A percentile compares a stretch with the other conserved stretches of the same genome.
Conservation (phyloP, 371 early-diverging fungal species). For the Apophysomyces sp. region DNA sequence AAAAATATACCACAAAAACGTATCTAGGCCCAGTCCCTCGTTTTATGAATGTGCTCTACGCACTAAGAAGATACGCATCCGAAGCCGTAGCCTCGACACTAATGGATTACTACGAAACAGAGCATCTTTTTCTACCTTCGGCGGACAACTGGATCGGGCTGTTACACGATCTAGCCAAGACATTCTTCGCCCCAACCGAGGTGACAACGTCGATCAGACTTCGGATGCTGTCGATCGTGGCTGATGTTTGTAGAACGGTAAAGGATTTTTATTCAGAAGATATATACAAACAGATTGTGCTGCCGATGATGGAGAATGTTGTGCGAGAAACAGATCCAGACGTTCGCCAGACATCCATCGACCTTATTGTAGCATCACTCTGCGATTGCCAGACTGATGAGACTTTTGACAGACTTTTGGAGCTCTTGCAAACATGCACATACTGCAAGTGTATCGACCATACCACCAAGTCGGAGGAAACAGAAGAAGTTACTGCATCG, state of each 20-base stretch:
- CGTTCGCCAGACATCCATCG: constrained; percentile 48
- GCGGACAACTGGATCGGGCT: constrained; percentile 60
- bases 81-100: constrained; percentile 57
- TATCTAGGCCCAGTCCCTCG: constrained; percentile 48
- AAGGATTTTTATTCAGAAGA: constrained; percentile 59
- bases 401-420: constrained; percentile 48
- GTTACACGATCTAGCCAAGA: constrained; percentile 52
- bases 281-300: constrained; percentile 50
- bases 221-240: constrained; percentile 52
- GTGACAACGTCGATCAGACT: constrained; percentile 40
- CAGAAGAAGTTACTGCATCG: not conserved
- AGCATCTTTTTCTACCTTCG: constrained; percentile 66
- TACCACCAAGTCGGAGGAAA: not conserved
- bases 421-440: constrained; percentile 39
- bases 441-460: constrained; percentile 35
- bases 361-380: constrained; percentile 46
- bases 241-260: constrained; percentile 57
- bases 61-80: constrained; percentile 53
- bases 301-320: constrained; percentile 57
- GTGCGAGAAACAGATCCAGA: constrained; percentile 49
- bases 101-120: constrained; percentile 58
- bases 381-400: constrained; percentile 32
- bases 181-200: constrained; percentile 52
- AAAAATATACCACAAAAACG: constrained; percentile 13
- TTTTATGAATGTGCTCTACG: constrained; percentile 58